These are phyloP conservation scores for Osmanthus fragrans DNA, from an alignment of 257 asterid species.

Conservation along the genomic window DNA sequence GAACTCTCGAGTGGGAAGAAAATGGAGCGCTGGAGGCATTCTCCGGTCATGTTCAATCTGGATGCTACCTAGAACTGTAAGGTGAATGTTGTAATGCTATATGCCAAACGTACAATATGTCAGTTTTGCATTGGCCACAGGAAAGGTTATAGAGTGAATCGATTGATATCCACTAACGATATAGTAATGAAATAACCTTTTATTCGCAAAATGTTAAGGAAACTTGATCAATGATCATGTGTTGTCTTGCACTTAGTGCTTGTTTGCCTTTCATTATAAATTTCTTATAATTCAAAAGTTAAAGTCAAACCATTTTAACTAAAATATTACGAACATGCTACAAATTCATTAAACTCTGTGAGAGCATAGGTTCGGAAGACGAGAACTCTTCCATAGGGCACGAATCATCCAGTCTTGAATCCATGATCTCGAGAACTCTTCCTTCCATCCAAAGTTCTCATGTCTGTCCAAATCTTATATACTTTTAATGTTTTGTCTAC, in stretches of 20 bases:
- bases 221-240: not conserved
- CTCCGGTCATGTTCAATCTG: constrained; percentile 71
- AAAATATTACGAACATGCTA: too few species aligned
- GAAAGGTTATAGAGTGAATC: not conserved
- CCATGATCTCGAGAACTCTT: too few species aligned
- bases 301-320: too few species aligned
- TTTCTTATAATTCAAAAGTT: too few species aligned
- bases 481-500: too few species aligned
- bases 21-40: constrained; percentile 42
- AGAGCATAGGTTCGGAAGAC: too few species aligned
- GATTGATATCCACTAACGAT: not conserved
- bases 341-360: too few species aligned
- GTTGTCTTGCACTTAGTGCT: not conserved
- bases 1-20: constrained; percentile 47
- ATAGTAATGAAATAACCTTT: not conserved
- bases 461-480: too few species aligned
- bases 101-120: not conserved
- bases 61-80: constrained; percentile 62
- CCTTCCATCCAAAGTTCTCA: too few species aligned
- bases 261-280: not conserved
- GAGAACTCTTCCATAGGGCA: too few species aligned
- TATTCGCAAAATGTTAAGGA: not conserved
- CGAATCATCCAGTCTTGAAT: too few species aligned
- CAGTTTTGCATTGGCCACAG: not conserved
- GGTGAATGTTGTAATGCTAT: not conserved